A percentile compares a stretch with the other conserved stretches of the same genome.
Evolutionary conservation across 257 asterid species (phyloP).

Genomic region (Petunia axillaris): DNA sequence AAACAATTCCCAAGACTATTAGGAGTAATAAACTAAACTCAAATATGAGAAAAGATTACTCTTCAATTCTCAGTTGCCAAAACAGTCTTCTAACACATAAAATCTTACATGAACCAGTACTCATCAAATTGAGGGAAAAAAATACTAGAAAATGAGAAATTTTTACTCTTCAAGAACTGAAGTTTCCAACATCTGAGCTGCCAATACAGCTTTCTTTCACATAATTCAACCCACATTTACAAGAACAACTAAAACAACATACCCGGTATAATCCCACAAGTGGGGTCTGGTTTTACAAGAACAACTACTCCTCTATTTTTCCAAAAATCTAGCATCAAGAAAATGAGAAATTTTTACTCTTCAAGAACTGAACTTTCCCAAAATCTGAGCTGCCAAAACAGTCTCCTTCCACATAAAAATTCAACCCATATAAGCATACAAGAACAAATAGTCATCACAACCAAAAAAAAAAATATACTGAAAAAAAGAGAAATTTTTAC

Average conservation of each 20-base stretch:
- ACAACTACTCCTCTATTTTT: background rate
- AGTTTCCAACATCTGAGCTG: background rate
- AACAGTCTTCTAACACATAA: background rate
- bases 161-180: background rate
- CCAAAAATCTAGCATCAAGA: background rate
- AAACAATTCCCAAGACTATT: background rate
- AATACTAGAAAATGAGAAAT: background rate
- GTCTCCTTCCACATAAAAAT: background rate
- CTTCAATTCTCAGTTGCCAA: background rate
- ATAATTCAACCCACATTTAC: background rate
- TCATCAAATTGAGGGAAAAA: too few relatives aligned
- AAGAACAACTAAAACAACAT: background rate
- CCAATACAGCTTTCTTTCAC: background rate
- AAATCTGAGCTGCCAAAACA: constrained; percentile 3
- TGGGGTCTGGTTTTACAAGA: background rate
- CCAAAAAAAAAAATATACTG: background rate
- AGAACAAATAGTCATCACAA: background rate
- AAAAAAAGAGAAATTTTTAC: background rate
- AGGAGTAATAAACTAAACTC: background rate
- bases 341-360: background rate
- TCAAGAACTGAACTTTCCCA: background rate
- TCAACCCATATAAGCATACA: background rate
- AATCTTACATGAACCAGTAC: too few relatives aligned
- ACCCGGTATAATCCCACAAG: too few relatives aligned
- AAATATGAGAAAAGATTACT: background rate